These are phyloP conservation scores for Endothia cerciana DNA, from an alignment of 2,329 filamentous ascomycete species.

Conservation along the genomic window DNA sequence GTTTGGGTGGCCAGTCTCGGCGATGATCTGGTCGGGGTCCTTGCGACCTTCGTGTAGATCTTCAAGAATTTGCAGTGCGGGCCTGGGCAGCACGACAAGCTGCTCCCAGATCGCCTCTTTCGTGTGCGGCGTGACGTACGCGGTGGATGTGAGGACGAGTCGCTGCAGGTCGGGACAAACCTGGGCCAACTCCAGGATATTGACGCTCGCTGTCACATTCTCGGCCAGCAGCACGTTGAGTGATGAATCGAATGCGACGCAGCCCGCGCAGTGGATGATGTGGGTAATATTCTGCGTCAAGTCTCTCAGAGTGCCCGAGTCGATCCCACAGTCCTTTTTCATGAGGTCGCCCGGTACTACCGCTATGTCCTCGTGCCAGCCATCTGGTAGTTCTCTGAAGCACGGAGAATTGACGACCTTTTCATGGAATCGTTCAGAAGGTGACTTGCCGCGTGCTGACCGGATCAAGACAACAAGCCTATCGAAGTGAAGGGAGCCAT, in stretches of 20 bases:
- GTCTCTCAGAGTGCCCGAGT: background rate
- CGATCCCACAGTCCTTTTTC: conserved; percentile 23
- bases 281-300: conserved; percentile 23
- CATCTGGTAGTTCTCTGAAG: conserved; percentile 19
- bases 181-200: conserved; percentile 23
- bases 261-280: conserved; percentile 29
- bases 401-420: conserved; percentile 23
- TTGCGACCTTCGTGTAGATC: conserved; percentile 23
- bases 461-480: conserved; percentile 21
- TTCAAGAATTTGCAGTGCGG: conserved; percentile 18
- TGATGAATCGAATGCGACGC: conserved; percentile 26
- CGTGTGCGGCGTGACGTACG: conserved; percentile 25
- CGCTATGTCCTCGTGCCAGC: conserved; percentile 20
- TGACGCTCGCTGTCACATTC: conserved; percentile 25
- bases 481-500: conserved; percentile 18
- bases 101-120: conserved; percentile 27
- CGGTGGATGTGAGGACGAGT: conserved; percentile 28
- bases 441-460: conserved; percentile 7
- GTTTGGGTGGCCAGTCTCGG: conserved; percentile 29
- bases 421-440: conserved; percentile 13
- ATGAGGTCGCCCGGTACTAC: conserved; percentile 27
- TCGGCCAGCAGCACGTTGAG: conserved; percentile 23
- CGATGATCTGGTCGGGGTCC: conserved; percentile 10
- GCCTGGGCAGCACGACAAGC: conserved; percentile 17
- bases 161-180: conserved; percentile 12